These are phyloP conservation scores for Pseudisothecium myosuroides DNA, from an alignment of 225 moss, liverwort and hornwort genomes.

Conservation along the genomic window DNA sequence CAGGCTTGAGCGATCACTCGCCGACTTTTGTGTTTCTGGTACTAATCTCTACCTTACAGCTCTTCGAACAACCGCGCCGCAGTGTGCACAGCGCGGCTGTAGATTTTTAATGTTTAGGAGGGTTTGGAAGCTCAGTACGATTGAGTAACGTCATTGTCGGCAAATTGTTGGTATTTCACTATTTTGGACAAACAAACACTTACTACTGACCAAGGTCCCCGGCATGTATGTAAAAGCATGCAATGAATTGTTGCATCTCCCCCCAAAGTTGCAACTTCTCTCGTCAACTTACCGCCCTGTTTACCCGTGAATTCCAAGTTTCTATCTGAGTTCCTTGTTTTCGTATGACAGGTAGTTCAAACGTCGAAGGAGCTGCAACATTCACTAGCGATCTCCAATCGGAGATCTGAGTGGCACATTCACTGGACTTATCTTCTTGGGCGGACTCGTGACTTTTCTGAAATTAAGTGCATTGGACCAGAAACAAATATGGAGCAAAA, in stretches of 20 bases:
- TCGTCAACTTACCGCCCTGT: neutral
- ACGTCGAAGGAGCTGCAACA: neutral
- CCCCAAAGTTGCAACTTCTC: neutral
- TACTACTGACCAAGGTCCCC: neutral
- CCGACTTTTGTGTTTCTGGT: neutral
- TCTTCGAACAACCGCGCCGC: neutral
- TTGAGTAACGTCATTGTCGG: neutral
- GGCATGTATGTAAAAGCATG: neutral
- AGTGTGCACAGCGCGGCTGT: neutral
- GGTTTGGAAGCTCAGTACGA: neutral
- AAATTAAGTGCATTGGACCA: neutral
- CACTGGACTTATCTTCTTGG: too few relatives aligned
- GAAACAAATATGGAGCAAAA: neutral
- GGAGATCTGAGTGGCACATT: too few relatives aligned
- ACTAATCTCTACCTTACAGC: neutral
- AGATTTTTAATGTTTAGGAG: neutral
- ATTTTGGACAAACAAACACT: too few relatives aligned
- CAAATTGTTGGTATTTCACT: neutral
- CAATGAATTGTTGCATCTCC: neutral
- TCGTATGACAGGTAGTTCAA: neutral
- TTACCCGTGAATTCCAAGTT: neutral
- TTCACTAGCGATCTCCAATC: neutral
- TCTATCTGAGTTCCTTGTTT: neutral
- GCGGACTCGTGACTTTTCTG: neutral
- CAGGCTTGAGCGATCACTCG: neutral